phyloP scores from a whole-genome alignment of 2,329 filamentous ascomycete species.

The Endoconidiophora polonica region DNA sequence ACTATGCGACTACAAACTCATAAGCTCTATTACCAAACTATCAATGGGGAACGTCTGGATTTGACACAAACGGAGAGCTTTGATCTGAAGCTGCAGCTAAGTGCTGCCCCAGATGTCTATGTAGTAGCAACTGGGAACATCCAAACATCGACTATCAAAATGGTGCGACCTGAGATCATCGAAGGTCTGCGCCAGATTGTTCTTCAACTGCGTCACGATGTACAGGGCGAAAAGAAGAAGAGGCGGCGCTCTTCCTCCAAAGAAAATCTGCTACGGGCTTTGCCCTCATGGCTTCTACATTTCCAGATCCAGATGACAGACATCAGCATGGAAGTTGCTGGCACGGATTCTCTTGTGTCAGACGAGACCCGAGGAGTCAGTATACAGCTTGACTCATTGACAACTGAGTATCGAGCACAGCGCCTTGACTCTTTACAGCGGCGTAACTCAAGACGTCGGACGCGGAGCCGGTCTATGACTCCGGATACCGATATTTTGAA shows the following conservation, averaged over 20 bases:
- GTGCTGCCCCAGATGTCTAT: conserved; percentile 68
- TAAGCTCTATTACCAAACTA: conserved; percentile 86
- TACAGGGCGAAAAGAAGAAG: conserved; percentile 27
- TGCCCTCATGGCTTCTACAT: conserved; percentile 73
- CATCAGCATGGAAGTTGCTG: conserved; percentile 80
- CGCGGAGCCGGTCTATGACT: conserved; percentile 53
- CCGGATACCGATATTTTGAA: conserved; percentile 49
- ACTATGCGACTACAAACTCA: conserved; percentile 73
- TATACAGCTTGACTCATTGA: conserved; percentile 74
- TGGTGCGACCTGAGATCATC: conserved; percentile 83
- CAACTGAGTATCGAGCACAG: conserved; percentile 74
- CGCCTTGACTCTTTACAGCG: conserved; percentile 48
- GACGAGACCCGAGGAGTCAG: conserved; percentile 67
- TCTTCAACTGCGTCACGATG: conserved; percentile 57
- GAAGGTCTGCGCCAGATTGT: conserved; percentile 86
- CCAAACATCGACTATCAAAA: conserved; percentile 74
- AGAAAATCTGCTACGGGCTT: conserved; percentile 54
- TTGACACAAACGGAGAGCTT: conserved; percentile 75
- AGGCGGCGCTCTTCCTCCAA: conserved; percentile 34
- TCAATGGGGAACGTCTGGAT: conserved; percentile 66
- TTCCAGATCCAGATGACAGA: conserved; percentile 75
- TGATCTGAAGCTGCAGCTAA: conserved; percentile 72
- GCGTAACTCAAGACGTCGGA: conserved; percentile 47
- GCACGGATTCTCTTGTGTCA: conserved; percentile 70
- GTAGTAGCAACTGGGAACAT: conserved; percentile 66